Base-by-base conservation (phyloP, 805 yeast genomes). In the Lipomyces anomalus region DNA sequence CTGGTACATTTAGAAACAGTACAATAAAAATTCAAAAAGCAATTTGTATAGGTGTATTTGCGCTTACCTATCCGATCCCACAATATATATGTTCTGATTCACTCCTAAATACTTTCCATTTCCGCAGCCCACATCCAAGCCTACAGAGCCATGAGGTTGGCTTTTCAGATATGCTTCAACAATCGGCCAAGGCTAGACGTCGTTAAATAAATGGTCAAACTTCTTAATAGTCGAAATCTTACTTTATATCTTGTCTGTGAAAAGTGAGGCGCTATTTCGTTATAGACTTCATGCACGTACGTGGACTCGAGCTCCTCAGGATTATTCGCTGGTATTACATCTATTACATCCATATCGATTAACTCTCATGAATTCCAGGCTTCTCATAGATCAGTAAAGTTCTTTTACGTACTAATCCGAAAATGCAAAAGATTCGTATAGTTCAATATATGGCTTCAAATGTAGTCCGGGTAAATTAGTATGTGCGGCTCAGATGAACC, bases 181-280 rank as follows among this genome's bases (percentile, higher is more conserved):
- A 18, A 88, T 79, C 5, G 97, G 97, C 98, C 98, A 92, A 22
- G 97, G 97, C 68, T 30, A n/a, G n/a, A n/a, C n/a, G n/a, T n/a
- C 2, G 11, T 17, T 22, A 24, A 17, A 17, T 17, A 13, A 9
- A 13, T 26, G 30, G 30, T 26, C 30, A 26, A 13, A 9, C 11
- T 13, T 9, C 30, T 9, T n/a, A n/a, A n/a, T 13, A 13, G n/a
- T 21, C 17, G 3, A 18, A 24, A 11, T 9, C 65, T 28, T 36
- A 62, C 66, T 50, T 84, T 90, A 67, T 89, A 92, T 39, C 98
- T 66, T 0, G 98, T 92, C 56, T 82, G 82, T 2, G 97, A 89
- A 63, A 92, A 92, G 63, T 92, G 98, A 6, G 80, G 57, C 0
- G 98, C 97, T 23, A 92, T 92, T 48, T 84, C 84, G 60, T 92